phyloP scores from a whole-genome alignment of 768 basidiomycete genomes.

The Leccinellum albellum region DNA sequence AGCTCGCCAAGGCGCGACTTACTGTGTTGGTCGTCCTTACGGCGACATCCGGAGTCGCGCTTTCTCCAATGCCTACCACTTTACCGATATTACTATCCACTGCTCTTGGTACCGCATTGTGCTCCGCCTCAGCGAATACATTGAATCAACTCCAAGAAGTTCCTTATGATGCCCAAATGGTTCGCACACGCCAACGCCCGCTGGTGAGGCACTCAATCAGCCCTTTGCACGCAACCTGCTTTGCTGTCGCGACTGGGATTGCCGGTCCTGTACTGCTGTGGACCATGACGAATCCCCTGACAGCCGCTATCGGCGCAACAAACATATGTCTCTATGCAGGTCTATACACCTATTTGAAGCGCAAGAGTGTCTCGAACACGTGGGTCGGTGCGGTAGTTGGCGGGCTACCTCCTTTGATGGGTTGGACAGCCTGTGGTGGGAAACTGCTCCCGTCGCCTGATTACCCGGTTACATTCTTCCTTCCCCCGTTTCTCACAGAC shows the following conservation, averaged over 20 bases:
- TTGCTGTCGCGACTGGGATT: conserved; percentile 73
- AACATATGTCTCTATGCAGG: conserved; percentile 92
- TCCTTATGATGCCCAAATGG: conserved; percentile 96
- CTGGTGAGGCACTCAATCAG: conserved; percentile 82
- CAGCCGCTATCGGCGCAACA: conserved; percentile 74
- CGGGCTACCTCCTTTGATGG: conserved; percentile 91
- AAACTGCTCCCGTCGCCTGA: conserved; percentile 60
- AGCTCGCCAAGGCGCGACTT: conserved; percentile 83
- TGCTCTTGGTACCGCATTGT: conserved; percentile 85
- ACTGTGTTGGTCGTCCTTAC: conserved; percentile 83
- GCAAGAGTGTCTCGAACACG: conserved; percentile 78
- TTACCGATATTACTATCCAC: conserved; percentile 83
- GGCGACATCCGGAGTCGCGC: conserved; percentile 87
- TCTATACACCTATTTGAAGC: conserved; percentile 89
- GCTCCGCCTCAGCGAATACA: conserved; percentile 90
- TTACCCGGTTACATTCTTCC: conserved; percentile 56
- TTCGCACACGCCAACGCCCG: conserved; percentile 82
- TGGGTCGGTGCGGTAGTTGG: conserved; percentile 96
- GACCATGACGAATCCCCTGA: conserved; percentile 80
- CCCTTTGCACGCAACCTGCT: conserved; percentile 78
- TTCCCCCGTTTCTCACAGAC: conserved; percentile 55
- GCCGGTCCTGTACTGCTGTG: conserved; percentile 76
- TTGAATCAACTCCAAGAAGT: conserved; percentile 94
- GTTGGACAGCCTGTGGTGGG: conserved; percentile 95
- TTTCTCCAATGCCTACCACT: conserved; percentile 84